These are phyloP conservation scores for Vanrija humicola DNA, from an alignment of 1,284 basidiomycete genomes.

Conservation along the genomic window DNA sequence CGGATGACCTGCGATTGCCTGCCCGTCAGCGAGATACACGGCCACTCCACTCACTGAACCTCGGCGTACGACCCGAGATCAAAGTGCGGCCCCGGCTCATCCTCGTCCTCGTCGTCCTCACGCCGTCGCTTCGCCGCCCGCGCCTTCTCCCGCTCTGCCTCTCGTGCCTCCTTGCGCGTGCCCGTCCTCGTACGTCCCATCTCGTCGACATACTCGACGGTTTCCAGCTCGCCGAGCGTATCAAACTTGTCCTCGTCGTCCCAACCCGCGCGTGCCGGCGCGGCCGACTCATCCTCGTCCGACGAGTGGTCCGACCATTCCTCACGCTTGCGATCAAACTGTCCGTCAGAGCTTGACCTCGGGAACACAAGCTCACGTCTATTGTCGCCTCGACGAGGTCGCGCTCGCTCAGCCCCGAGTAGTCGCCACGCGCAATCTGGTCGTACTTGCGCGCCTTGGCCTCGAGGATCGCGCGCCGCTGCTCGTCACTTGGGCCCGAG, in stretches of 20 bases:
- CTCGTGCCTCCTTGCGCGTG: conserved; percentile 39
- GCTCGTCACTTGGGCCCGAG: conserved; percentile 36
- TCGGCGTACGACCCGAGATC: conserved; percentile 33
- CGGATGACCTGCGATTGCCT: conserved; percentile 60
- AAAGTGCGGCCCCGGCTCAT: conserved; percentile 2
- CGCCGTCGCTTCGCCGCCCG: conserved; percentile 4
- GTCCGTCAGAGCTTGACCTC: conserved; percentile 1
- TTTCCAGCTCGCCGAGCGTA: conserved; percentile 21
- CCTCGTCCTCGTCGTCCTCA: conserved; percentile 15
- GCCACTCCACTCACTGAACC: conserved; percentile 36
- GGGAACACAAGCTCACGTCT: conserved; percentile 60
- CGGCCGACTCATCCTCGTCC: conserved; percentile 36
- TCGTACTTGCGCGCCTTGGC: conserved; percentile 80
- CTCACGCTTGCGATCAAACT: conserved; percentile 69
- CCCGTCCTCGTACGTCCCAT: conserved; percentile 45
- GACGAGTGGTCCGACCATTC: conserved; percentile 43
- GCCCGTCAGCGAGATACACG: conserved; percentile 9
- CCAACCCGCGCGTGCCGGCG: background rate
- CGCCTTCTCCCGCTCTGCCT: conserved; percentile 26
- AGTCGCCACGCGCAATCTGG: conserved; percentile 71
- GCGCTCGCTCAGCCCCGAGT: conserved; percentile 69
- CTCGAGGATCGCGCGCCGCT: conserved; percentile 55
- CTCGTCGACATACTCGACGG: conserved; percentile 48
- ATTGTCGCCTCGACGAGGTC: conserved; percentile 73
- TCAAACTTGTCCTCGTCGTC: conserved; percentile 49